Base-by-base conservation (phyloP, 2,329 filamentous ascomycete species). In the Monilinia polystroma region DNA sequence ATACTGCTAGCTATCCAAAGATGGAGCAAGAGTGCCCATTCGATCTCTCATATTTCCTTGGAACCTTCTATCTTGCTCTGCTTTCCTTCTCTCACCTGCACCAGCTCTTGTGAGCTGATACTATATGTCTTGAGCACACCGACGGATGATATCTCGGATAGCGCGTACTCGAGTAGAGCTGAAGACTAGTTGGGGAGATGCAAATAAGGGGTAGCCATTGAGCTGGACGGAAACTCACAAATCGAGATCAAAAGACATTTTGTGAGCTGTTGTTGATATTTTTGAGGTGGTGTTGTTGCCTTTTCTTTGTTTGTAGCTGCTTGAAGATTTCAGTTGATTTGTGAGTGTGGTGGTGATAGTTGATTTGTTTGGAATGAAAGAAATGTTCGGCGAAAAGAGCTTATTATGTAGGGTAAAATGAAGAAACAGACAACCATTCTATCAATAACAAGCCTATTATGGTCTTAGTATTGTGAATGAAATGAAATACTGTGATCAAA, bases 371-470 rank as follows among this genome's bases (percentile, higher is more conserved):
- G 14, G 8, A 23, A 26, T 3, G 20, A 32, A 5, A 10, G 16
- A 23, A 35, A 51, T 3, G n/a, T 2, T 55, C 4, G 20, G 29
- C 1, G 1, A 1, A n/a, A 14, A 49, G 7, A 3, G 20, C 0
- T 18, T 7, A 32, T 60, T 51, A 49, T 38, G 49, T 60, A 16
- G 23, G 12, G 12, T 5, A 1, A 1, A 1, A 35, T 4, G 7
- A 1, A 47, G 0, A 23, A 20, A 11, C 5, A 4, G 4, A 10
- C 2, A 0, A 4, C 12, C 0, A 23, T 18, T 35, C 10, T 7
- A 49, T 49, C 49, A 20, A 51, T 10, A 1, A 4, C 18, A 51
- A 10, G 1, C 23, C 6, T 1, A 60, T 11, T 1, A 35, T 16
- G 2, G 6, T 6, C 6, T 14, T 26, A 12, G 10, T 35, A 23